phyloP scores from a whole-genome alignment of 1,284 basidiomycete species.

The Inonotus obliquus region DNA sequence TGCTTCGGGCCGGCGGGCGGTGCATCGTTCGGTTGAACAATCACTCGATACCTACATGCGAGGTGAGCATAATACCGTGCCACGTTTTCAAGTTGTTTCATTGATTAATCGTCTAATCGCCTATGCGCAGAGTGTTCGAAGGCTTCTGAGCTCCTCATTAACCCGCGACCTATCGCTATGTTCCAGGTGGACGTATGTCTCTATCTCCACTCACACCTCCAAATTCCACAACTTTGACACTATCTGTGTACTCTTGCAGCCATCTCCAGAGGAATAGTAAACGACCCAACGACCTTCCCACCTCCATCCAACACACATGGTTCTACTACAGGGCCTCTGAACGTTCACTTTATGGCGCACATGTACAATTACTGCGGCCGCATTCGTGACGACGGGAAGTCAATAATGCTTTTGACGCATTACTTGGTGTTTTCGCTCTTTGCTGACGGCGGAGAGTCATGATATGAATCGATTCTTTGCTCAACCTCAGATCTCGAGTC shows the following conservation, averaged over 20 bases:
- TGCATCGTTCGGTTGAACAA: constrained; percentile 11
- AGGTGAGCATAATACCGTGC: neutral
- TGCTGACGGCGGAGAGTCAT: too few relatives aligned
- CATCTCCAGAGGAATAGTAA: constrained; percentile 90
- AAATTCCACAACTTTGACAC: neutral
- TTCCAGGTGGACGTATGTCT: constrained; percentile 72
- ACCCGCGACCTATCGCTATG: constrained; percentile 32
- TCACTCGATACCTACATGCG: constrained; percentile 14
- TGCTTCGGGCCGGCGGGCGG: constrained; percentile 3
- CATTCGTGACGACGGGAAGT: constrained; percentile 68
- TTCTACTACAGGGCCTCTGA: constrained; percentile 99
- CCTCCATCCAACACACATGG: constrained; percentile 79
- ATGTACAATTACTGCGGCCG: constrained; percentile 83
- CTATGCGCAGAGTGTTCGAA: neutral
- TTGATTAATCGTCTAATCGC: neutral
- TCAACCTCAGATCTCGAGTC: too few relatives aligned
- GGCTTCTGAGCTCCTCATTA: neutral
- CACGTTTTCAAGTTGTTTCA: neutral
- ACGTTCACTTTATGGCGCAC: constrained; percentile 80
- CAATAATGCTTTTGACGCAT: constrained; percentile 84
- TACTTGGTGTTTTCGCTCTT: constrained; percentile 85
- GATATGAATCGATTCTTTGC: too few relatives aligned
- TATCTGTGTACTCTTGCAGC: constrained; percentile 42
- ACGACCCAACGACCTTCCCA: constrained; percentile 92
- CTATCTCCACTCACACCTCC: neutral